These are phyloP conservation scores for Stemphylium lycopersici DNA, from an alignment of 2,329 filamentous ascomycete species.

Conservation along the genomic window DNA sequence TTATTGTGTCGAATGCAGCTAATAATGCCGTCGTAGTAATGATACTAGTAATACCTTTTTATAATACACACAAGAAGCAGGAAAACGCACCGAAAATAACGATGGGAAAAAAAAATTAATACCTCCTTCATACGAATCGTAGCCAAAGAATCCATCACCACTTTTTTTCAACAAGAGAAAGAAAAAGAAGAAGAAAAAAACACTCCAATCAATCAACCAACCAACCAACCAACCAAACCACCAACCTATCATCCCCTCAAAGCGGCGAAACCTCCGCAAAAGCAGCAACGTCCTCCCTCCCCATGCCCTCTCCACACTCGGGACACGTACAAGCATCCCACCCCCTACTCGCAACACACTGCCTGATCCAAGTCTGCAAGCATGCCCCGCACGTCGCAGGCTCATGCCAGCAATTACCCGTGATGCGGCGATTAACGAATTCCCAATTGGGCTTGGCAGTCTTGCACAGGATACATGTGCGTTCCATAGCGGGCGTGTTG, in stretches of 20 bases:
- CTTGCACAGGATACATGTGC: slow-evolving; percentile 39
- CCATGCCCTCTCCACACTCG: slow-evolving; percentile 37
- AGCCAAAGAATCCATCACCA: too few relatives aligned
- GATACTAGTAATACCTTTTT: neutral
- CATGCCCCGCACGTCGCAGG: slow-evolving; percentile 36
- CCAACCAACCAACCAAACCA: too few relatives aligned
- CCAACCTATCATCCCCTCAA: too few relatives aligned
- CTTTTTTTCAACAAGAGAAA: too few relatives aligned
- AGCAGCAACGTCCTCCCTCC: slow-evolving; percentile 31
- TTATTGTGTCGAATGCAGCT: too few relatives aligned
- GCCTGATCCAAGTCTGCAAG: slow-evolving; percentile 34
- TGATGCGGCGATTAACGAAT: slow-evolving; percentile 32
- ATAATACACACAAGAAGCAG: too few relatives aligned
- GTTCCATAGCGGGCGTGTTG: slow-evolving; percentile 25
- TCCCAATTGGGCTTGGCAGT: slow-evolving; percentile 23
- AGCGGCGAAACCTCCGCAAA: slow-evolving; percentile 23
- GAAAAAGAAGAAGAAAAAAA: too few relatives aligned
- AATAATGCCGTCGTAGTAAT: too few relatives aligned
- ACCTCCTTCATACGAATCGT: too few relatives aligned
- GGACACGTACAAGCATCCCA: slow-evolving; percentile 34
- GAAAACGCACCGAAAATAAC: too few relatives aligned
- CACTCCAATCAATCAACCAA: too few relatives aligned
- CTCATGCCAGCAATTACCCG: slow-evolving; percentile 37
- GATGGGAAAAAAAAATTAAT: too few relatives aligned
- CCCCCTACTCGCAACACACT: slow-evolving; percentile 23